Evolutionary conservation across 2,329 filamentous ascomycete genomes (phyloP).

Genomic region (Penicillium sp.): DNA sequence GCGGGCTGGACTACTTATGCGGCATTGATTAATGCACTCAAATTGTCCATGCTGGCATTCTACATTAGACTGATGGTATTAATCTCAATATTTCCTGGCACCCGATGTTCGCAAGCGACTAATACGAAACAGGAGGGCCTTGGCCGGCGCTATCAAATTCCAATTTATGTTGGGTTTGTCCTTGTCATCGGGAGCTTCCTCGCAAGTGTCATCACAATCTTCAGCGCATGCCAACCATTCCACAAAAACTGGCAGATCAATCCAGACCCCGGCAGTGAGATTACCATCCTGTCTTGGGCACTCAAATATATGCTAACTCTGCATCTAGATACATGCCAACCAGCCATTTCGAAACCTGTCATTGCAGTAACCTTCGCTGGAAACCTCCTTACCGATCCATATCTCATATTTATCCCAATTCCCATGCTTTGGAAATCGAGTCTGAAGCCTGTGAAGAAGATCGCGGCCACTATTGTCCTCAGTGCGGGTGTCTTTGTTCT

Average conservation of each 20-base stretch:
- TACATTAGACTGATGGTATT: conserved; percentile 49
- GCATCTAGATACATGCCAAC: conserved; percentile 42
- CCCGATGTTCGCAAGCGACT: not conserved
- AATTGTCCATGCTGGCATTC: conserved; percentile 53
- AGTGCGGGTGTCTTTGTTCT: conserved; percentile 53
- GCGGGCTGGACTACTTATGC: conserved; percentile 53
- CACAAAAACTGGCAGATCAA: conserved; percentile 56
- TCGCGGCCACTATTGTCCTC: conserved; percentile 51
- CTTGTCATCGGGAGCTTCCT: conserved; percentile 48
- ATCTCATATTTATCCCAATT: conserved; percentile 56
- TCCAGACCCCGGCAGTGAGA: conserved; percentile 54
- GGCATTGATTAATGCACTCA: conserved; percentile 49
- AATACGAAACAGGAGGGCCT: conserved; percentile 21
- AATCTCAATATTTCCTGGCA: not conserved
- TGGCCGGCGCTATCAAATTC: conserved; percentile 24
- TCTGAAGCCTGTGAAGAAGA: conserved; percentile 48
- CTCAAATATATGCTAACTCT: not conserved
- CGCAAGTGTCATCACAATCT: conserved; percentile 46
- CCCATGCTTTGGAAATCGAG: conserved; percentile 53
- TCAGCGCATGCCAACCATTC: conserved; percentile 52
- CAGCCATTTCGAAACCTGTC: conserved; percentile 48
- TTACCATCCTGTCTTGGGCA: not conserved
- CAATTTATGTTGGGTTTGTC: conserved; percentile 49
- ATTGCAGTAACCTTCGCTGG: conserved; percentile 47
- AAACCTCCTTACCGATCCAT: conserved; percentile 56